These are phyloP conservation scores for Phaeotremella skinneri DNA, from an alignment of 768 basidiomycete species.

Conservation along the genomic window DNA sequence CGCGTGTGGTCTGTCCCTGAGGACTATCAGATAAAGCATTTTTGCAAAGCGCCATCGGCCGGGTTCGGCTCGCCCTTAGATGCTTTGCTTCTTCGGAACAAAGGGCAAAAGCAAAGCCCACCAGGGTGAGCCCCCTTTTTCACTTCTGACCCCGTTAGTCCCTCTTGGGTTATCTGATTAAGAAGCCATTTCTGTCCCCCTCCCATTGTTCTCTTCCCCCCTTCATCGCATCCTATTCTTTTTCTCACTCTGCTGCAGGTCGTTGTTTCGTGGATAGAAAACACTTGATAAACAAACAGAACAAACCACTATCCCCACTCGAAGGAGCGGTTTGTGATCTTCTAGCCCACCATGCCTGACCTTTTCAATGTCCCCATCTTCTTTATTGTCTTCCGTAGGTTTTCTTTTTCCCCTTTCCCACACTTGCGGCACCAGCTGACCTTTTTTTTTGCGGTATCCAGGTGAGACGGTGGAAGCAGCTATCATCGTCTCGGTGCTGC, in stretches of 20 bases:
- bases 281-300: neutral
- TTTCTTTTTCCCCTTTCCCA: neutral
- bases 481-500: constrained; percentile 87
- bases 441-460: too few species aligned
- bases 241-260: too few species aligned
- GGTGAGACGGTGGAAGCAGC: constrained; percentile 83
- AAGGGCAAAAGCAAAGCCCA: too few species aligned
- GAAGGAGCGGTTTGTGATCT: neutral
- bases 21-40: too few species aligned
- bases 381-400: constrained; percentile 83
- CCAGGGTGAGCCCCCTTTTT: too few species aligned
- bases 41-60: too few species aligned
- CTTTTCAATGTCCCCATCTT: constrained; percentile 90
- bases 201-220: neutral
- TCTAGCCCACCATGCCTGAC: constrained; percentile 64
- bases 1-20: too few species aligned
- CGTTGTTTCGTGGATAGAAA: neutral
- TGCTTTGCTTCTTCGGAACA: too few species aligned
- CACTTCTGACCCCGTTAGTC: too few species aligned
- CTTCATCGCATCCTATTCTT: neutral
- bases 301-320: constrained; percentile 7
- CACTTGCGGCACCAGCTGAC: neutral
- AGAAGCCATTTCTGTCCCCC: neutral
- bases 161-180: neutral
- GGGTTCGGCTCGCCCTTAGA: too few species aligned